phyloP scores from a whole-genome alignment of 441 rosid species.

The Syzygium malaccense region DNA sequence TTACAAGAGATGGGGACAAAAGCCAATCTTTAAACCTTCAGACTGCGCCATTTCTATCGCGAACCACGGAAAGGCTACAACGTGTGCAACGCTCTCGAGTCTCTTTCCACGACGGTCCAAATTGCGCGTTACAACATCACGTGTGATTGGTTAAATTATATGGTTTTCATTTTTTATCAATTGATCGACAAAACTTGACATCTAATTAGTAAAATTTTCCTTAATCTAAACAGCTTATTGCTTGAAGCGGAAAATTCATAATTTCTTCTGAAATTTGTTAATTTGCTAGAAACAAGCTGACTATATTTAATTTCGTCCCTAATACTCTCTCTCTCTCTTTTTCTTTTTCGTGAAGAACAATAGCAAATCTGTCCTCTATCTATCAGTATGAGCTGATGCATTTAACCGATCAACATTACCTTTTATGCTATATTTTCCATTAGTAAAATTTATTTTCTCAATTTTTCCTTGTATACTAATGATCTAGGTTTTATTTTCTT shows the following conservation, averaged over 20 bases:
- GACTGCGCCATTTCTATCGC: not conserved
- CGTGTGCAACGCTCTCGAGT: not conserved
- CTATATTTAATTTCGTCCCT: too few relatives aligned
- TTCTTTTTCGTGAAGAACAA: not conserved
- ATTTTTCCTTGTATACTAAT: too few relatives aligned
- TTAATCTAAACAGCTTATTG: too few relatives aligned
- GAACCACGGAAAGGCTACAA: not conserved
- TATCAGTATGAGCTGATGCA: not conserved
- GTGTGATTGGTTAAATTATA: not conserved
- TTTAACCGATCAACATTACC: not conserved
- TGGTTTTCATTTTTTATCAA: not conserved
- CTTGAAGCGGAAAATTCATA: too few relatives aligned
- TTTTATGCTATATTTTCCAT: not conserved
- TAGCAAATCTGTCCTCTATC: not conserved
- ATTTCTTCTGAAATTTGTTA: too few relatives aligned
- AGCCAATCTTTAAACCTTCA: not conserved
- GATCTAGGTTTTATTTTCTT: not conserved
- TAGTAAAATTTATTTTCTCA: too few relatives aligned
- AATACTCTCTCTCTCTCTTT: too few relatives aligned
- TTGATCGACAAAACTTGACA: not conserved
- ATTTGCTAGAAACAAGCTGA: too few relatives aligned
- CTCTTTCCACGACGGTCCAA: not conserved
- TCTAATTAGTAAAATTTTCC: not conserved
- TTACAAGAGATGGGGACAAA: not conserved
- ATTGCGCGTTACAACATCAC: not conserved